A percentile compares a stretch with the other conserved stretches of the same genome.
Conservation (phyloP, 495 filamentous ascomycete genomes). For the Xylaria bambusicola region DNA sequence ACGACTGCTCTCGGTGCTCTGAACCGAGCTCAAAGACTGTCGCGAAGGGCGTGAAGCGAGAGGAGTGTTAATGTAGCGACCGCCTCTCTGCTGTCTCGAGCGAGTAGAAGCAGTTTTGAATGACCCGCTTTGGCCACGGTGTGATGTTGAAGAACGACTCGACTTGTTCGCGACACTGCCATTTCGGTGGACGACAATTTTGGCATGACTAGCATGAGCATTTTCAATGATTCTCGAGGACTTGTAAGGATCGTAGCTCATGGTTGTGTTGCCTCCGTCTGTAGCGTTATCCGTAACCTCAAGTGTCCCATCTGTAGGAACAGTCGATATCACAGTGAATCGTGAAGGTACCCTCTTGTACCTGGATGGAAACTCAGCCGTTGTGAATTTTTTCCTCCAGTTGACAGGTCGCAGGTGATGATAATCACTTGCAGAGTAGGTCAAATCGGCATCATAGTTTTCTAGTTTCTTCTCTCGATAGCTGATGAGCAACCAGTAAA, state of each 20-base stretch:
- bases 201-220: conserved; percentile 48
- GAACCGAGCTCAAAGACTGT: conserved; percentile 61
- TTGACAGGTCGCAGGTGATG: conserved; percentile 68
- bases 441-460: conserved; percentile 73
- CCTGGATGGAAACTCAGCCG: conserved; percentile 51
- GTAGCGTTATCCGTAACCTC: conserved; percentile 21
- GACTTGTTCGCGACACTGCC: conserved; percentile 25
- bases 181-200: conserved; percentile 67
- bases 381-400: conserved; percentile 50
- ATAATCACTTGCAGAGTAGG: conserved; percentile 83
- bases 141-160: conserved; percentile 23
- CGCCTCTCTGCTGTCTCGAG: conserved; percentile 20
- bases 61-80: conserved; percentile 9
- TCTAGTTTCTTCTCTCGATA: conserved; percentile 82
- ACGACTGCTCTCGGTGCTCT: conserved; percentile 53
- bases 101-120: conserved; percentile 24
- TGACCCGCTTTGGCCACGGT: conserved; percentile 22
- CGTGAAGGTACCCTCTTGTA: conserved; percentile 62
- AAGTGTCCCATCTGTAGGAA: conserved; percentile 36
- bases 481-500: conserved; percentile 80
- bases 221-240: conserved; percentile 59
- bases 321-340: conserved; percentile 69
- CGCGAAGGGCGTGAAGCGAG: conserved; percentile 24
- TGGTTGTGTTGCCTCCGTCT: conserved; percentile 36
- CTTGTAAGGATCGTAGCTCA: conserved; percentile 82